phyloP scores from a whole-genome alignment of 768 basidiomycete genomes.

The Calocera viscosa region DNA sequence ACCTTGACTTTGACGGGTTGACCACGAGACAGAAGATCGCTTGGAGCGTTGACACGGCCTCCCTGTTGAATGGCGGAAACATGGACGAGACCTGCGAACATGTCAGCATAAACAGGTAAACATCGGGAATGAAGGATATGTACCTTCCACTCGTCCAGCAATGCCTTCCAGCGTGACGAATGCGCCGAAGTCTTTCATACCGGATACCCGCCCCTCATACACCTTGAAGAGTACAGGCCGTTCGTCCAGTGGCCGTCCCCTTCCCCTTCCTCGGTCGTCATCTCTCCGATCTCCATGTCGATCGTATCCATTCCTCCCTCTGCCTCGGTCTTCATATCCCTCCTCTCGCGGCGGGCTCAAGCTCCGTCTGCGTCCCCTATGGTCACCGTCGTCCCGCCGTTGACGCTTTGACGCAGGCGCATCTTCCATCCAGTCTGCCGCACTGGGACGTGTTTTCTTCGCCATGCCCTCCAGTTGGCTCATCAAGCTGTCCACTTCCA shows the following conservation, averaged over 20 bases:
- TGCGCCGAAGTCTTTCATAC: constrained; percentile 89
- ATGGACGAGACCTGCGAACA: constrained; percentile 77
- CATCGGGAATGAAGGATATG: constrained; percentile 20
- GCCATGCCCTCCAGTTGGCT: constrained; percentile 54
- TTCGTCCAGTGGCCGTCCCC: constrained; percentile 46
- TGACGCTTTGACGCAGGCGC: constrained; percentile 48
- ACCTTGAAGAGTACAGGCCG: constrained; percentile 87
- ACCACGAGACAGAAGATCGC: constrained; percentile 73
- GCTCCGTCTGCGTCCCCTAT: constrained; percentile 38
- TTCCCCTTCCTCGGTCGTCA: constrained; percentile 26
- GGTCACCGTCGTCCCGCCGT: constrained; percentile 32
- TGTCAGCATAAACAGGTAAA: constrained; percentile 12
- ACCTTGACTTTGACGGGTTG: constrained; percentile 92
- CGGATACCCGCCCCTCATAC: constrained; percentile 73
- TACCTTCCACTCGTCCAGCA: constrained; percentile 77
- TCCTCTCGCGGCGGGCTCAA: constrained; percentile 48
- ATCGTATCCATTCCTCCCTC: constrained; percentile 22
- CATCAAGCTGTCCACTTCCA: constrained; percentile 87
- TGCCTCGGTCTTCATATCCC: constrained; percentile 33
- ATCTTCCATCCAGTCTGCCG: constrained; percentile 29
- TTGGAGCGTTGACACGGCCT: constrained; percentile 71
- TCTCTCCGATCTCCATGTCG: constrained; percentile 24
- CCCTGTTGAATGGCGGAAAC: constrained; percentile 83
- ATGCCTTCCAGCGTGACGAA: constrained; percentile 87
- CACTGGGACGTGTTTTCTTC: constrained; percentile 41